Base-by-base conservation (phyloP, 2,329 filamentous ascomycete genomes). In the Xylaria sp. region DNA sequence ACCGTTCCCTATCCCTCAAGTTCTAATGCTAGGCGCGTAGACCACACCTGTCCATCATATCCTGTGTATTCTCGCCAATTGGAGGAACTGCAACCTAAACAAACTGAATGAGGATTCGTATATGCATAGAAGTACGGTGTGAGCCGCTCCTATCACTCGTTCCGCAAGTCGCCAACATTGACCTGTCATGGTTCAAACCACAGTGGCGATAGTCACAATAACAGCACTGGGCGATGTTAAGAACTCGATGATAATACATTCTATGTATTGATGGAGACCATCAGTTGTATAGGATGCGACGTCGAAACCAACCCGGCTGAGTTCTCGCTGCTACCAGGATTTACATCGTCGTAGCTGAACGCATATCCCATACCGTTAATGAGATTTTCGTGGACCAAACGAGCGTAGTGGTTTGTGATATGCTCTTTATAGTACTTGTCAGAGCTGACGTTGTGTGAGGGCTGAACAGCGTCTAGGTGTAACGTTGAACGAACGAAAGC, bases 311-410 rank as follows among this genome's bases (percentile, higher is more conserved):
- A 81, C 0, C 85, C 85, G 6, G 81, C 82, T 55, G 87, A 84
- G 72, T 90, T 85, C 61, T 81, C 79, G 7, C 81, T 84, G 65
- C 83, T 80, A 0, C 57, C 34, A 1, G 87, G 84, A 45, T 85
- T 85, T 4, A 91, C 89, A 74, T 91, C 89, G 72, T 91, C 89
- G 69, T 90, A 91, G 0, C 89, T 81, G 72, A 91, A 91, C 0
- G 87, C 85, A 72, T 91, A 91, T 0, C 89, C 89, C 55, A 81
- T 80, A 0, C 85, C 84, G 73, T 89, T 86, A 0, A 83, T 74
- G 75, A 89, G 86, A 28, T 85, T 82, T 23, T 83, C 78, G 76
- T 91, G 89, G 1, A 91, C 83, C 13, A 90, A 79, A 2, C 85
- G 79, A 23, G 86, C 81, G 72, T 89, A 91, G 72, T 90, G 87